Base-by-base conservation (phyloP, 768 basidiomycete genomes). In the Tricholoma saponaceum region DNA sequence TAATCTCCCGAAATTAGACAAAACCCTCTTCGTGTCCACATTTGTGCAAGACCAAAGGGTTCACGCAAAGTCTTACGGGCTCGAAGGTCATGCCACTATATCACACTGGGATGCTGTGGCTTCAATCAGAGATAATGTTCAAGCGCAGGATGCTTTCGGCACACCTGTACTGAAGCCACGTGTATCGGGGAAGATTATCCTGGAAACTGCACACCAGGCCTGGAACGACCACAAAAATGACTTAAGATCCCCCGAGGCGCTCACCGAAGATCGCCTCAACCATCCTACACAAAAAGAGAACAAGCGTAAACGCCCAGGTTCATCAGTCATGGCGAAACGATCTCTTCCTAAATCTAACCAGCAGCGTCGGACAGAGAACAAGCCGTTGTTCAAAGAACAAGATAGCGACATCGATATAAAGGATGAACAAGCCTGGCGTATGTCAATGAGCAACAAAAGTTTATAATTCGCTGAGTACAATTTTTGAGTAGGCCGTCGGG, bases 81-180 rank as follows among this genome's bases (percentile, higher is more conserved):
- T 65, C 3, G 76, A 83, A 61, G 80, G 75, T 13, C 69, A 61
- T 43, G 62, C 63, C 20, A 51, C 71, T n/a, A 54, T 69, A 23
- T 60, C 64, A 12, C 64, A 72, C 5, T 77, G 76, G 76, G 57
- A 64, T 23, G 22, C 57, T 47, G 54, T 30, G n/a, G 26, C 7
- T 50, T 28, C 47, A 30, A 10, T 8, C 16, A n/a, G 8, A 7
- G 26, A 18, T n/a, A 18, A 23, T 32, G 41, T 14, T 33, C 12
- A 33, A 54, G 33, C 43, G 13, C 26, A 22, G 25, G 16, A 46
- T 13, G 51, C 50, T 28, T 81, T 85, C 60, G 78, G 72, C 37
- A 86, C 83, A 9, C 85, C 85, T 16, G 67, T 85, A 30, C 72
- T 86, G 35, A 80, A 77, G 60, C 74, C 85, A 32, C 79, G 85